Conservation (phyloP, 176 grass and related monocot species). For the Canna indica region DNA sequence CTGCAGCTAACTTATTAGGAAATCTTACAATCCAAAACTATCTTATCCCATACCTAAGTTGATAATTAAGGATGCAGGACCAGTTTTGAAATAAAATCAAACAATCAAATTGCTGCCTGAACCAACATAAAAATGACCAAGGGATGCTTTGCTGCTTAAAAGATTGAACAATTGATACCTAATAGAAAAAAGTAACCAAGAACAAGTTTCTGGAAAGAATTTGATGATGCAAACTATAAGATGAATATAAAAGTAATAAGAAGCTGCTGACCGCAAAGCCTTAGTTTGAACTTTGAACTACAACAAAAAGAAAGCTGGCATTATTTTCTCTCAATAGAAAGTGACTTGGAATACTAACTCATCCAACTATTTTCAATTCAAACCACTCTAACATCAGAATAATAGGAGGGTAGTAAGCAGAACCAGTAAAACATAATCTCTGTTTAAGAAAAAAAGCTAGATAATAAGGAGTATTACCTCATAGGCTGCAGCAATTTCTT, state of each 20-base stretch:
- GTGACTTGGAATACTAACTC: neutral
- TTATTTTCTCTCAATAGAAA: neutral
- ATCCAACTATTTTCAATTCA: neutral
- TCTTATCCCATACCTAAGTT: neutral
- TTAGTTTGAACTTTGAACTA: neutral
- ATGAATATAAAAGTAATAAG: neutral
- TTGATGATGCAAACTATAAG: neutral
- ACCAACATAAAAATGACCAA: neutral
- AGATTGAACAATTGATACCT: neutral
- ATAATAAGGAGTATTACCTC: slow-evolving; percentile 37
- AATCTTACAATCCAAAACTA: too few relatives aligned
- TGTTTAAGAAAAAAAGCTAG: neutral
- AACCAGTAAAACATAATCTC: neutral
- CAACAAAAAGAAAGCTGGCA: neutral
- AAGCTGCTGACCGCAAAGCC: neutral
- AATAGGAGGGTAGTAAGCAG: too few relatives aligned
- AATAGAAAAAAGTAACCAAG: neutral
- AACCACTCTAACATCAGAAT: too few relatives aligned
- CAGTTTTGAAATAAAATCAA: neutral
- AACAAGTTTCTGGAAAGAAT: neutral
- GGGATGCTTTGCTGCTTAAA: neutral
- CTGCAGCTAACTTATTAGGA: neutral
- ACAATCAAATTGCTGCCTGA: neutral
- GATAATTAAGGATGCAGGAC: neutral
- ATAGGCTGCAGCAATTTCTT: slow-evolving; percentile 85